These are phyloP conservation scores for Talaromyces sp. DNA, from an alignment of 2,329 filamentous ascomycete species.

Conservation along the genomic window DNA sequence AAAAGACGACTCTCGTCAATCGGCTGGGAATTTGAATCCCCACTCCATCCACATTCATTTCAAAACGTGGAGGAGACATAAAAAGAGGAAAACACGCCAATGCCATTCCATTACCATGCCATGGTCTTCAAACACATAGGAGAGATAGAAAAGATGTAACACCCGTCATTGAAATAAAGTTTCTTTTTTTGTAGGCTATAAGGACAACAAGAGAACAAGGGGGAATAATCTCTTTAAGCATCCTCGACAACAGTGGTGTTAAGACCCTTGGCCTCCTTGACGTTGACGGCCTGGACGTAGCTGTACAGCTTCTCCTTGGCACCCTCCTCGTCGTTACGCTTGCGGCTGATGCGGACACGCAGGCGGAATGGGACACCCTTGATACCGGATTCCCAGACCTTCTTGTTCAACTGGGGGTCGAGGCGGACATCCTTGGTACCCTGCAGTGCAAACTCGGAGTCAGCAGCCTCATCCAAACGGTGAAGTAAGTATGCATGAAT, in stretches of 20 bases:
- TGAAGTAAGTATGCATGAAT: not conserved
- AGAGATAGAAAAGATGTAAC: not conserved
- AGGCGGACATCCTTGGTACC: constrained; percentile 95
- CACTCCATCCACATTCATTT: not conserved
- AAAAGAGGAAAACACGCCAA: not conserved
- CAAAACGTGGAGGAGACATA: not conserved
- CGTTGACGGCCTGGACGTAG: constrained; percentile 99
- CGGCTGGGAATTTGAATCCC: not conserved
- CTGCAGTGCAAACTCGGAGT: constrained; percentile 43
- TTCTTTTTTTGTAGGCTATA: not conserved
- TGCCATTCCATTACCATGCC: not conserved
- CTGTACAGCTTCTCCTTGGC: constrained; percentile 99
- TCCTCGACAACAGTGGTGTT: constrained; percentile 81
- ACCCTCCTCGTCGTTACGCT: constrained; percentile 99
- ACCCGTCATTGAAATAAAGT: not conserved
- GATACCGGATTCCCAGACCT: constrained; percentile 98
- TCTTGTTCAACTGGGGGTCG: constrained; percentile 99
- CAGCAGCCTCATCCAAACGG: not conserved
- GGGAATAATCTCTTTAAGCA: constrained; percentile 5
- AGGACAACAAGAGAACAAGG: not conserved
- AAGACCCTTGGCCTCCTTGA: constrained; percentile 98
- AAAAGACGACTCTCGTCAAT: not conserved
- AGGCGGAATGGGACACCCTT: constrained; percentile 98
- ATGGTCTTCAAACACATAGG: not conserved
- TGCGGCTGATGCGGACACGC: constrained; percentile 96